Evolutionary conservation across 495 filamentous ascomycete genomes (phyloP).

Genomic region (Entonaema liquescens): DNA sequence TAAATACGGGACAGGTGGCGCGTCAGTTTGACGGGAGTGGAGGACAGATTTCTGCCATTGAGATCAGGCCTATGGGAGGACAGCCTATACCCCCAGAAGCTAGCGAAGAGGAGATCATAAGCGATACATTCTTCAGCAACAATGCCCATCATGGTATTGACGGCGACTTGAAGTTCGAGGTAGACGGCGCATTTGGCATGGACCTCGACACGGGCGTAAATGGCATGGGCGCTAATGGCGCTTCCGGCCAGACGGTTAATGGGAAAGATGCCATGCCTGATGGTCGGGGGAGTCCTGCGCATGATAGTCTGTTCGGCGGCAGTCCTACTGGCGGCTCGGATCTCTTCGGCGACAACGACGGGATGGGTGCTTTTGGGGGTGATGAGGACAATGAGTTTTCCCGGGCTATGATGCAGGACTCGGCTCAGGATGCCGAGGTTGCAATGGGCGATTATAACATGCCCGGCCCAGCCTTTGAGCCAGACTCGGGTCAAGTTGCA

Average conservation of each 20-base stretch:
- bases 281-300: conserved; percentile 70
- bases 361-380: conserved; percentile 69
- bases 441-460: conserved; percentile 45
- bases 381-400: conserved; percentile 92
- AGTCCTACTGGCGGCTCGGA: conserved; percentile 66
- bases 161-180: conserved; percentile 27
- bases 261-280: conserved; percentile 46
- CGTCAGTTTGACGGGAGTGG: conserved; percentile 79
- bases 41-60: conserved; percentile 86
- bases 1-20: conserved; percentile 83
- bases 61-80: conserved; percentile 80
- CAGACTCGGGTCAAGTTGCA: conserved; percentile 29
- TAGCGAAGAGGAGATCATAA: conserved; percentile 62
- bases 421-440: conserved; percentile 51
- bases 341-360: conserved; percentile 66
- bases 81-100: conserved; percentile 78
- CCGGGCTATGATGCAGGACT: conserved; percentile 72
- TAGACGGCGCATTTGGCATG: conserved; percentile 16
- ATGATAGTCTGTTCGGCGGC: conserved; percentile 74
- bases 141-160: conserved; percentile 51
- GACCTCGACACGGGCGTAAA: conserved; percentile 20
- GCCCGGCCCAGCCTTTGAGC: conserved; percentile 37
- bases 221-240: conserved; percentile 38
- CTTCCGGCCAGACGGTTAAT: conserved; percentile 35
- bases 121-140: conserved; percentile 71